Evolutionary conservation across 164 flowering plant species (phyloP), one percentile per base, ranked within the genome.

Genomic region (Platanus orientalis): DNA sequence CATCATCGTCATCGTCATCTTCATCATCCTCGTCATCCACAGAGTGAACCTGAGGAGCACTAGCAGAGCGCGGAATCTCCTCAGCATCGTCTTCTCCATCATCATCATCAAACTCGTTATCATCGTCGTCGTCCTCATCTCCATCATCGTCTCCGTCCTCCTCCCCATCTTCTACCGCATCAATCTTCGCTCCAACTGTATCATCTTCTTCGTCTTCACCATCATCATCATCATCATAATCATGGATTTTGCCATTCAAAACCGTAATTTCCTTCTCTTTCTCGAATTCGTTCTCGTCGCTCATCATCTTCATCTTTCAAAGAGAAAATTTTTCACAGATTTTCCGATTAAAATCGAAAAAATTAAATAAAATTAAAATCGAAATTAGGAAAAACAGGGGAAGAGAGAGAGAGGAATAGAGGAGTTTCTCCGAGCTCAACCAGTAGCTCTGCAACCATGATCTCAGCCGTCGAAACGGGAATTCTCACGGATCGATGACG

Each of bases 401-500:
- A 11, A 54, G 25, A 57, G 53, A 69, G 44, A 73, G 74, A 57
- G 77, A 65, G 51, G 40, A 64, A 40, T 54, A 49, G 47, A 36
- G 55, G 53, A 61, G 73, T 47, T 53, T 64, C 60, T 57, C 54
- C 64, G 76, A 58, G 76, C 57, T 78, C 69, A 63, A 68, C 75
- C 78, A 78, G 79, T 74, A 68, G 66, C 71, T 61, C 78, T 67
- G 76, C 62, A 74, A 73, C 53, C 60, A 25, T 30, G 57, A 80
- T 80, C 84, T 64, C 53, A 54, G 61, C 85, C 83, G 84, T 78
- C 57, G 56, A 71, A 65, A 49, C 25, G 0, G 5, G 23, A 27
- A n/a, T 10, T 30, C 52, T 59, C 61, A 57, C 71, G 80, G 83
- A 83, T 83, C 60, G 65, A 47, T 83, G 88, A 79, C 84, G 79